Evolutionary conservation across 768 basidiomycete genomes (phyloP).

Genomic region (Boletus tylopilopsis): DNA sequence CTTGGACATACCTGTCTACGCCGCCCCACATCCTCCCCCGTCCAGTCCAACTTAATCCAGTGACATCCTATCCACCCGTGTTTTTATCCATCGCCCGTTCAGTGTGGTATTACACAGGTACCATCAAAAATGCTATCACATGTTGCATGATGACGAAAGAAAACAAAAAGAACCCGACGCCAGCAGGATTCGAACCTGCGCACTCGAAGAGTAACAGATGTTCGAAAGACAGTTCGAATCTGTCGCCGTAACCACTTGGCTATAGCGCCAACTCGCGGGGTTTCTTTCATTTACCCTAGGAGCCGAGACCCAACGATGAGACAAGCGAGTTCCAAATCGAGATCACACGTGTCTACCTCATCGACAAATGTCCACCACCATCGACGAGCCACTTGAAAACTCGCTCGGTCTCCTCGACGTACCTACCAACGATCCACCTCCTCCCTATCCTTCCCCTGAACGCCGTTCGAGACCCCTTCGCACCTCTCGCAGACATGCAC

Average conservation of each 20-base stretch:
- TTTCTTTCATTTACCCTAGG: too few relatives aligned
- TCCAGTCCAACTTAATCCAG: background rate
- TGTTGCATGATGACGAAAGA: too few relatives aligned
- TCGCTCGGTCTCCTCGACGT: slow-evolving; percentile 9
- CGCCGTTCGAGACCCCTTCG: slow-evolving; percentile 39
- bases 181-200: slow-evolving; percentile 70
- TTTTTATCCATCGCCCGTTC: too few relatives aligned
- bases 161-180: slow-evolving; percentile 41
- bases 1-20: slow-evolving; percentile 2
- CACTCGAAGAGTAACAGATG: slow-evolving; percentile 64
- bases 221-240: slow-evolving; percentile 49
- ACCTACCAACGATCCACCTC: slow-evolving; percentile 53
- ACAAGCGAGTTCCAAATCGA: too few relatives aligned
- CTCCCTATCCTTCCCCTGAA: slow-evolving; percentile 59
- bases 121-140: background rate
- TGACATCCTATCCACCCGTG: too few relatives aligned
- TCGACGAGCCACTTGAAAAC: slow-evolving; percentile 3
- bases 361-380: slow-evolving; percentile 10
- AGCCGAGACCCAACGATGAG: too few relatives aligned
- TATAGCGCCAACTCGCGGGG: slow-evolving; percentile 43
- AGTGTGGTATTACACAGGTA: too few relatives aligned
- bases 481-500: slow-evolving; percentile 26
- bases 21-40: background rate
- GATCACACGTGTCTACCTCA: background rate
- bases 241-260: slow-evolving; percentile 79